phyloP scores from a whole-genome alignment of 164 flowering plant species.

The Cinnamomum micranthum region DNA sequence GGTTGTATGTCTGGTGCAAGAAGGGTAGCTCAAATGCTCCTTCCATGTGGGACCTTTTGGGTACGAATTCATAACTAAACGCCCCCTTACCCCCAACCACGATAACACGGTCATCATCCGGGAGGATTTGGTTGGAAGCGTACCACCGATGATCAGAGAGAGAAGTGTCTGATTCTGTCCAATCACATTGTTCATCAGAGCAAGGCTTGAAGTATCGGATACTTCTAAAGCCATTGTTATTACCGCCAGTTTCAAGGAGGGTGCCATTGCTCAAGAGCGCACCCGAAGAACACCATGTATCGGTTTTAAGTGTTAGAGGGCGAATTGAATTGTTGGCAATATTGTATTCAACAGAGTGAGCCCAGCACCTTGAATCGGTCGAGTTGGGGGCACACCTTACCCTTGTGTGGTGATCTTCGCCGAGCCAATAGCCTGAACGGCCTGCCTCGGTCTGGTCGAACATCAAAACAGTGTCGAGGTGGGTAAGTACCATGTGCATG shows the following conservation, averaged over 20 bases:
- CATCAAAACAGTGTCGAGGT: constrained; percentile 49
- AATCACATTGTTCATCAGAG: constrained; percentile 35
- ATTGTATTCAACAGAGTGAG: constrained; percentile 70
- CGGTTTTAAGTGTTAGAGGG: constrained; percentile 44
- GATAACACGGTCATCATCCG: constrained; percentile 43
- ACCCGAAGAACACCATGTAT: constrained; percentile 79
- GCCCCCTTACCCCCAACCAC: constrained; percentile 55
- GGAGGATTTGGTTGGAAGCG: constrained; percentile 47
- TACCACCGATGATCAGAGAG: constrained; percentile 50
- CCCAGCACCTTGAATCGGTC: constrained; percentile 50
- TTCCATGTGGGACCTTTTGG: constrained; percentile 24
- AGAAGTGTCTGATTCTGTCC: constrained; percentile 21
- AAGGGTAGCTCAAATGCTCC: constrained; percentile 44
- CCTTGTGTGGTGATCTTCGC: constrained; percentile 17
- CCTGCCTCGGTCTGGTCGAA: constrained; percentile 54
- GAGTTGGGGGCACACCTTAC: constrained; percentile 18
- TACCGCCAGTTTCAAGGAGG: constrained; percentile 57
- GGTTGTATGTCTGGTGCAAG: constrained; percentile 36
- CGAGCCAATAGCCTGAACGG: constrained; percentile 35
- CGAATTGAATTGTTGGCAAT: constrained; percentile 35
- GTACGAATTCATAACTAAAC: constrained; percentile 60
- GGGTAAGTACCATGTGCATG: constrained; percentile 75
- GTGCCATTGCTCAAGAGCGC: constrained; percentile 59
- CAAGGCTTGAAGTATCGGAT: constrained; percentile 51
- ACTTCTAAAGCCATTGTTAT: constrained; percentile 32